Conservation (phyloP, 1,284 basidiomycete genomes). For the Cryptococcus sp. region DNA sequence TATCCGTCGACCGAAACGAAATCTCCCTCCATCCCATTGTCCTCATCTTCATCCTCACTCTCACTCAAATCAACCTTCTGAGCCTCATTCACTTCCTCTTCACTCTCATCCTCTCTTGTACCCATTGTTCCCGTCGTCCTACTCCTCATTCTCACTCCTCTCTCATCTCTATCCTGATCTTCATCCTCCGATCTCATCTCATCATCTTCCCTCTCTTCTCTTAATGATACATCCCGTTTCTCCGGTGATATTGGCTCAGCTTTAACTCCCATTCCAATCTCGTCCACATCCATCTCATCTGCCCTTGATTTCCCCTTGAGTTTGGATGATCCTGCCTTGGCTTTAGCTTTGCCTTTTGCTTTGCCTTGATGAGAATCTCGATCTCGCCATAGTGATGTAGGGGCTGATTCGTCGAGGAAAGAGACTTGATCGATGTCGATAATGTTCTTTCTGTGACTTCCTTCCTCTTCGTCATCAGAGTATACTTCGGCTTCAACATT, state of each 20-base stretch:
- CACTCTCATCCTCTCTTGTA: constrained; percentile 46
- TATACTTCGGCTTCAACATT: constrained; percentile 41
- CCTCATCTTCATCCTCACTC: constrained; percentile 77
- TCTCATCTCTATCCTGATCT: constrained; percentile 34
- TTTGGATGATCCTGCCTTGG: constrained; percentile 1
- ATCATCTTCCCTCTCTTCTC: constrained; percentile 28
- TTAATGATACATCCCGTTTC: constrained; percentile 10
- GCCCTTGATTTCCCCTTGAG: not conserved
- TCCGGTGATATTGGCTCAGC: constrained; percentile 39
- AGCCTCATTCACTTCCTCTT: constrained; percentile 54
- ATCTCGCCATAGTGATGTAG: constrained; percentile 63
- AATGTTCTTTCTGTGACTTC: constrained; percentile 62
- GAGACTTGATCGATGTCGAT: constrained; percentile 80
- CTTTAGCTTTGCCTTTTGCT: constrained; percentile 28
- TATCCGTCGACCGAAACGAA: constrained; percentile 54
- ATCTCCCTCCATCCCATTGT: constrained; percentile 78
- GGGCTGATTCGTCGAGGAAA: constrained; percentile 81
- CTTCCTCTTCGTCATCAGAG: constrained; percentile 80
- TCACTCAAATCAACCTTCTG: constrained; percentile 77
- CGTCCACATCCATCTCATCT: constrained; percentile 3
- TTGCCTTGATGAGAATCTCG: constrained; percentile 36
- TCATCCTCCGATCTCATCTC: constrained; percentile 34
- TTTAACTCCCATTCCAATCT: constrained; percentile 22
- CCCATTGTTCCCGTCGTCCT: constrained; percentile 48
- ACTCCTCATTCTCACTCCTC: constrained; percentile 29